Conservation (phyloP, 768 basidiomycete species). For the Boletus coccyginus region DNA sequence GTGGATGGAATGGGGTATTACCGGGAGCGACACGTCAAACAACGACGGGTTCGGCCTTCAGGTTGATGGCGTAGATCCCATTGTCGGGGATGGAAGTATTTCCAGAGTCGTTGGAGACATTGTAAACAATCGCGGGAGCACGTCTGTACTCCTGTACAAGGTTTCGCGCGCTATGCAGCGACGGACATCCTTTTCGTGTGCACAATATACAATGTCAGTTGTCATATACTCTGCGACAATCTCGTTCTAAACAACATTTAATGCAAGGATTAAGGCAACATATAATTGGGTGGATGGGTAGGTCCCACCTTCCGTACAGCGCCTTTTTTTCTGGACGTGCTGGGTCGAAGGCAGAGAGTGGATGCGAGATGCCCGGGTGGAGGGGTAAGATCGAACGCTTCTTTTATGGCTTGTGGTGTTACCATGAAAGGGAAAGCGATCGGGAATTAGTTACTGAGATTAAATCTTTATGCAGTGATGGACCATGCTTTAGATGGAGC, state of each 20-base stretch:
- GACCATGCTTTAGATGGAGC: too few species aligned
- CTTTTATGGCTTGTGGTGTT: neutral
- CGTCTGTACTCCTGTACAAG: conserved; percentile 72
- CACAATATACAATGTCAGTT: conserved; percentile 52
- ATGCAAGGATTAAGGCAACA: neutral
- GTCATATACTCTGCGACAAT: conserved; percentile 21
- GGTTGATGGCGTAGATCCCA: conserved; percentile 43
- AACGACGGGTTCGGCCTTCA: conserved; percentile 29
- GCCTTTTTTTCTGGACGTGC: conserved; percentile 23
- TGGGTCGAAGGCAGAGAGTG: neutral
- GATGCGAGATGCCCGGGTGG: neutral
- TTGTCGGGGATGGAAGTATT: conserved; percentile 27
- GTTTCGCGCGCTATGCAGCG: conserved; percentile 50
- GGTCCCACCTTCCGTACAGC: conserved; percentile 60
- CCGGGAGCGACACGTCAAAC: conserved; percentile 51
- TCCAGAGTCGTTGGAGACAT: conserved; percentile 48
- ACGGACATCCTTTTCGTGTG: conserved; percentile 48
- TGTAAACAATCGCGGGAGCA: conserved; percentile 48
- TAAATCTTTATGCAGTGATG: neutral
- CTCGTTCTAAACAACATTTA: neutral
- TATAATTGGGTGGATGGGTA: conserved; percentile 47
- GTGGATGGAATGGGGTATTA: conserved; percentile 24
- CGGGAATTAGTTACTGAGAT: too few species aligned
- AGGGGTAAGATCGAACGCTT: too few species aligned
- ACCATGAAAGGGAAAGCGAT: neutral